Evolutionary conservation across 306 rosid species (phyloP), one percentile per base, ranked within the genome.

Genomic region (Crataegus laevigata): DNA sequence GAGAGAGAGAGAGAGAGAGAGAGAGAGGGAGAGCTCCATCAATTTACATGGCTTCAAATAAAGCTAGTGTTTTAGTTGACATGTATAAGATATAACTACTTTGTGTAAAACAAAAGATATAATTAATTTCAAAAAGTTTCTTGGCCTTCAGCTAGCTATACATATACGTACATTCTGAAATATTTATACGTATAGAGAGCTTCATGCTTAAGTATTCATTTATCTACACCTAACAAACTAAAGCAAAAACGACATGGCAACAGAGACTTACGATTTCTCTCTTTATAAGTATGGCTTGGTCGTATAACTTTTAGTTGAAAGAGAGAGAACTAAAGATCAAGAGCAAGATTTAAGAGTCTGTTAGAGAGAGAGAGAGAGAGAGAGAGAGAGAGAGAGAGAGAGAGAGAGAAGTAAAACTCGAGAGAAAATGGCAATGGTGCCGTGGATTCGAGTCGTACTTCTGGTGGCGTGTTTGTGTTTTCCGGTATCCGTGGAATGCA

Each of bases 191-290:
- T 58, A 22, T 38, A 72, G 85, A 34, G 58, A 75, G 83, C 79
- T 79, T 76, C 19, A 60, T n/a, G 77, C 79, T 66, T 43, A 83
- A 74, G 68, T 76, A 76, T 75, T 62, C 78, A 32, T 69, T 65
- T n/a, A 26, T 43, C 66, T 36, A 34, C 72, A 68, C 78, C 78
- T 78, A 82, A 83, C 88, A 79, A 38, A 75, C 79, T 42, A 29
- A 47, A 15, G 76, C 62, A 77, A 82, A 87, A 84, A 82, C 83
- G 90, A 84, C 86, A 34, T 40, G 72, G 86, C 80, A 87, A 54
- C 90, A 57, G 79, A 63, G 84, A n/a, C 10, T 47, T 2, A 5
- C 1, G 15, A 2, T 47, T 8, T 34, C 2, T n/a, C 0, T 74
- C 64, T 83, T 57, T 86, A 86, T 80, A 84, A 69, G 61, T 8